Base-by-base conservation (phyloP, 345 rosid species). In the Moricandia moricandioides region DNA sequence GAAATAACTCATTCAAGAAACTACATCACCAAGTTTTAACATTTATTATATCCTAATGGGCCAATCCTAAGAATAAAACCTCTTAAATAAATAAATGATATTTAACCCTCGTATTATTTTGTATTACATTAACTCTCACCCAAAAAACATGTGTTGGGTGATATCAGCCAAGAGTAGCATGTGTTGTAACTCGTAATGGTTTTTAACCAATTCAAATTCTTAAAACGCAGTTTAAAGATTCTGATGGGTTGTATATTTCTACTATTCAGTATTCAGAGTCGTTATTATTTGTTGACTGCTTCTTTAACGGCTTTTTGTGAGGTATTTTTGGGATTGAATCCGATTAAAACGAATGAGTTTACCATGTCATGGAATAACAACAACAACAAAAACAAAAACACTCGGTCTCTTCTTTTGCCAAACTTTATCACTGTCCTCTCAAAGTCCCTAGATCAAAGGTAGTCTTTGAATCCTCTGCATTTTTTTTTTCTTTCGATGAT, bases 181-280 rank as follows among this genome's bases (percentile, higher is more conserved):
- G 84, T 88, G 96, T 70, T 90, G 92, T 75, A 82, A 76, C 75
- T 76, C 87, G 33, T 52, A 52, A n/a, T n/a, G n/a, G 29, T 18
- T 29, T 26, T 14, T 67, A 39, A 31, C 70, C 49, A 62, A 76
- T 39, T 70, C 69, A 35, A 51, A 47, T 26, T 75, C 40, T 74
- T 65, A 0, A 7, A 17, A 43, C 58, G 67, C 26, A 74, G 49
- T 29, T 62, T 35, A 13, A 62, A 33, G 61, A 68, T 40, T 68
- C n/a, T 76, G n/a, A n/a, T n/a, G 70, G 58, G 54, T 37, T 29
- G 58, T 12, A 1, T 68, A 18, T 60, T 49, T 35, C 26, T 34
- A 30, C 21, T 57, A 30, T 47, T 5, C n/a, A n/a, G n/a, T n/a
- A n/a, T n/a, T n/a, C 40, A 66, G 39, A n/a, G 40, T 59, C 18